phyloP scores from a whole-genome alignment of 495 filamentous ascomycete genomes.

The Podospora appendiculata region DNA sequence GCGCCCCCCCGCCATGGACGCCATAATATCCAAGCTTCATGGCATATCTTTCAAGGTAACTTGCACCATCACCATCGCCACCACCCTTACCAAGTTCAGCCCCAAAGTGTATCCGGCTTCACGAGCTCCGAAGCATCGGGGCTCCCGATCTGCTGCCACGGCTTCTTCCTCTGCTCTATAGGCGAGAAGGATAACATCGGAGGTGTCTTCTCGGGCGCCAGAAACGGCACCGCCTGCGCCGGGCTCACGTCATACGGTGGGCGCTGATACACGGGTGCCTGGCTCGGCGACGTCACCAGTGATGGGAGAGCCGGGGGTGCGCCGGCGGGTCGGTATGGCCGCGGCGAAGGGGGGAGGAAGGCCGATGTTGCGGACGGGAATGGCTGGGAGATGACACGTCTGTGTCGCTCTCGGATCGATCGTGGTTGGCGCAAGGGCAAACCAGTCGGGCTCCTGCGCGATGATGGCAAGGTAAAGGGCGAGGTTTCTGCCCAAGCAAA shows the following conservation, averaged over 20 bases:
- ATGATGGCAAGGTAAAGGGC: conserved; percentile 2
- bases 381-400: conserved; percentile 8
- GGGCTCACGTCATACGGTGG: conserved; percentile 5
- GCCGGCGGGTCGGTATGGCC: neutral
- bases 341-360: neutral
- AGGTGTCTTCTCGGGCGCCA: conserved; percentile 6
- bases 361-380: neutral
- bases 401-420: neutral
- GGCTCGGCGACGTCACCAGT: conserved; percentile 8
- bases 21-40: too few relatives aligned
- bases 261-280: conserved; percentile 11
- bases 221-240: conserved; percentile 2
- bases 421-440: neutral
- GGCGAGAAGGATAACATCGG: neutral
- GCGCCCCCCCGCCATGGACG: too few relatives aligned
- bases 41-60: too few relatives aligned
- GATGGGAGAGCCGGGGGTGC: neutral
- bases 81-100: too few relatives aligned
- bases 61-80: too few relatives aligned
- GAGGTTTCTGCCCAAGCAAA: conserved; percentile 22
- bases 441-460: neutral
- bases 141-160: neutral
- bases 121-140: conserved; percentile 5
- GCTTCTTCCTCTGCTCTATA: neutral
- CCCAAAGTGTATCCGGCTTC: conserved; percentile 11